Evolutionary conservation across 345 rosid genomes (phyloP), one percentile per base, ranked within the genome.

Genomic region (Eucalyptus erythrocorys): DNA sequence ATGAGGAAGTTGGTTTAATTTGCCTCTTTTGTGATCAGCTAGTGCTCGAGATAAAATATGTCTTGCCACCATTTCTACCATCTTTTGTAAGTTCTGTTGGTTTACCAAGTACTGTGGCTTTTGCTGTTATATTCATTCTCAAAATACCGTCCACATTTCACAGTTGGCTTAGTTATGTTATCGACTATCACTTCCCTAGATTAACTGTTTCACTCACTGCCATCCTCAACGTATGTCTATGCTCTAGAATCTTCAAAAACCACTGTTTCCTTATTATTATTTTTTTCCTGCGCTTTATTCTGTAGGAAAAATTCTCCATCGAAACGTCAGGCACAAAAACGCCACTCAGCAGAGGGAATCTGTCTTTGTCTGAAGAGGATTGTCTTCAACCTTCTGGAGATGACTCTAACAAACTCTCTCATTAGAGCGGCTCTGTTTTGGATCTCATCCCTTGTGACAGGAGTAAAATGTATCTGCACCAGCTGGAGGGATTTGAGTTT

Each of bases 401-500:
- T 13, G 43, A 34, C 45, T 71, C 87, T 48, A 43, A 21, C 43
- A 7, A 32, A 48, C 43, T 86, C 59, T 86, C 87, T 86, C 17
- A 34, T 71, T 42, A n/a, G 87, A 87, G 86, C 84, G 97, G 95
- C 64, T 94, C 96, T 3, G 97, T 96, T 51, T 96, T 96, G 98
- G 93, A 93, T 87, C 88, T 93, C 88, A 92, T 97, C 59, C 98
- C 98, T 79, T n/a, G 94, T n/a, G 86, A 90, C 5, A 90, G 87
- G 34, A 91, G 88, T 86, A 92, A 88, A 76, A 55, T 97, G 95
- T 95, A 91, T 66, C 93, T 88, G 6, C 99, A 97, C 90, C 99
- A 97, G 90, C 93, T 88, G 43, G 96, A 96, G 61, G 99, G 97
- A 24, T 96, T 97, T 81, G 96, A 96, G 87, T 97, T 97, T 89